phyloP scores from a whole-genome alignment of 2,329 filamentous ascomycete genomes.

The Penicillium glabrum region DNA sequence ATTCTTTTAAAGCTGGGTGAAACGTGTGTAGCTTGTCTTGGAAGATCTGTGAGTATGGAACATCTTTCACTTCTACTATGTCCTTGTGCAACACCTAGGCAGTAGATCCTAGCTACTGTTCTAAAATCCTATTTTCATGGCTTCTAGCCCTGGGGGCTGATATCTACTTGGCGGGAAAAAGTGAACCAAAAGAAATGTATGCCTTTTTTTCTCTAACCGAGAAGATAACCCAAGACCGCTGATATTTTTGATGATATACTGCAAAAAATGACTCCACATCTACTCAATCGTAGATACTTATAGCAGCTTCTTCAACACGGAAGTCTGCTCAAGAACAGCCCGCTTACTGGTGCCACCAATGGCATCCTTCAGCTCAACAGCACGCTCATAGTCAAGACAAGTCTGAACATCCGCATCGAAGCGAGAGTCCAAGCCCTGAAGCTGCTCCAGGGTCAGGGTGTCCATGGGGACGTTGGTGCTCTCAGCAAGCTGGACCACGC shows the following conservation, averaged over 20 bases:
- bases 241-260: constrained; percentile 13
- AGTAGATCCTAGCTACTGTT: too few relatives aligned
- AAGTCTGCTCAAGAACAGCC: constrained; percentile 68
- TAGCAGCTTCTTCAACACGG: constrained; percentile 59
- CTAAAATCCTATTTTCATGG: background rate
- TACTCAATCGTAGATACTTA: constrained; percentile 11
- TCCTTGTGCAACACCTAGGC: too few relatives aligned
- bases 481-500: constrained; percentile 71
- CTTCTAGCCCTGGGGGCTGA: background rate
- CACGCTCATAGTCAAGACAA: constrained; percentile 77
- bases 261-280: background rate
- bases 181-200: constrained; percentile 7
- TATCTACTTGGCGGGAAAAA: background rate
- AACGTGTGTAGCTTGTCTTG: too few relatives aligned
- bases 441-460: constrained; percentile 63
- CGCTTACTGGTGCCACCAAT: constrained; percentile 76
- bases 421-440: constrained; percentile 66
- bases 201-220: constrained; percentile 23
- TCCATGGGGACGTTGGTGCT: constrained; percentile 67
- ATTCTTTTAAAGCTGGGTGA: too few relatives aligned
- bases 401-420: constrained; percentile 70
- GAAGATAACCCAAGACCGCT: constrained; percentile 7
- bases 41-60: too few relatives aligned
- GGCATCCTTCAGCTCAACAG: constrained; percentile 75
- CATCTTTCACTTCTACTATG: too few relatives aligned